Evolutionary conservation across 371 early-diverging fungal genomes (phyloP).

Genomic region (Mucor sp.): DNA sequence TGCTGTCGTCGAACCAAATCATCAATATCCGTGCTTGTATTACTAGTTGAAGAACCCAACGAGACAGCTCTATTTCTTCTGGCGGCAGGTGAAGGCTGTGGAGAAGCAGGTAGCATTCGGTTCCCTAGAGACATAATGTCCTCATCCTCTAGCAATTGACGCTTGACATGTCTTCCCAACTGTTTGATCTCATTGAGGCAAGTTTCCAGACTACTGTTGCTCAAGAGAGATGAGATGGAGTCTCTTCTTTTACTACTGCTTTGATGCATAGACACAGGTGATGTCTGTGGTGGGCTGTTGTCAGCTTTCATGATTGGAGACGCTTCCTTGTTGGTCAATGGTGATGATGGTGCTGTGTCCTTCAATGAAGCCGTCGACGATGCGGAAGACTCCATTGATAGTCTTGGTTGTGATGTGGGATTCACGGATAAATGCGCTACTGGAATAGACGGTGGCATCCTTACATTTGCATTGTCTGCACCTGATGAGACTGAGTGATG

Average conservation of each 20-base stretch:
- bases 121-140: not conserved
- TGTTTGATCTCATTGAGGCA: not conserved
- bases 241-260: not conserved
- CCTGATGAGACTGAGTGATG: too few species aligned
- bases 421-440: too few species aligned
- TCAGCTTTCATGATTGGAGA: not conserved
- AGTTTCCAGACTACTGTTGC: not conserved
- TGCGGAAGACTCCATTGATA: too few species aligned
- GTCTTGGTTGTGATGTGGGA: too few species aligned
- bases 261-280: not conserved
- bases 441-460: too few species aligned
- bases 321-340: too few species aligned
- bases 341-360: too few species aligned
- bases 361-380: too few species aligned
- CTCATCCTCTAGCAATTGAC: not conserved
- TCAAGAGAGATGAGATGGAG: not conserved
- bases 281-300: not conserved
- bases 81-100: not conserved
- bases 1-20: not conserved
- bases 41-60: too few species aligned
- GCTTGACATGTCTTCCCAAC: not conserved
- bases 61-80: not conserved
- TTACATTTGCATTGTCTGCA: too few species aligned
- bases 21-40: not conserved
- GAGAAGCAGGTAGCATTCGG: not conserved